Evolutionary conservation across 2,329 filamentous ascomycete genomes (phyloP).

Genomic region (Colletotrichum liaoningense): DNA sequence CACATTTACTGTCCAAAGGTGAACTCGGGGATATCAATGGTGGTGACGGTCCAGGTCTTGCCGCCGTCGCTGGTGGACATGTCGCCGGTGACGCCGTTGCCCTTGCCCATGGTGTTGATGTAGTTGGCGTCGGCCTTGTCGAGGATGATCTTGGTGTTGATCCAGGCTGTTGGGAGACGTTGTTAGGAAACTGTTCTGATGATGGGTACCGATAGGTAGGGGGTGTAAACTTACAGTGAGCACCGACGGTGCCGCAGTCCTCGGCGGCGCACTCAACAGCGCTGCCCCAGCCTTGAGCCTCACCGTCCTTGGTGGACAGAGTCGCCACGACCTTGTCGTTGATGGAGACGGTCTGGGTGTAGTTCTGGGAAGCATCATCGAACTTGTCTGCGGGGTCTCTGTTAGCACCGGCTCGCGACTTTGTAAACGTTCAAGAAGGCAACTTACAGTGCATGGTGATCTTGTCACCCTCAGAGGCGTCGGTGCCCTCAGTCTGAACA

Average conservation of each 20-base stretch:
- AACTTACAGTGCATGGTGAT: conserved; percentile 33
- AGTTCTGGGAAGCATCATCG: conserved; percentile 27
- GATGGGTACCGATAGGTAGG: neutral
- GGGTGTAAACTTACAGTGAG: conserved; percentile 12
- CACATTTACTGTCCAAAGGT: conserved; percentile 23
- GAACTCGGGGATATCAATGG: conserved; percentile 31
- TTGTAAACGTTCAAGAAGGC: too few species aligned
- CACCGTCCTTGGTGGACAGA: conserved; percentile 55
- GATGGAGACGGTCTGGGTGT: conserved; percentile 32
- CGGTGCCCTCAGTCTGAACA: conserved; percentile 24
- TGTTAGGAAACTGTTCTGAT: neutral
- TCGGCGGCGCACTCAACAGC: conserved; percentile 75
- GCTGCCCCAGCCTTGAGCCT: conserved; percentile 56
- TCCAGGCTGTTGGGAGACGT: conserved; percentile 2
- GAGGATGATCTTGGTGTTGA: conserved; percentile 33
- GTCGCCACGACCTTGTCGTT: conserved; percentile 48
- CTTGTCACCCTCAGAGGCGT: conserved; percentile 22
- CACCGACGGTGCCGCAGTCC: conserved; percentile 70
- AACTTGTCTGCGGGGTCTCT: conserved; percentile 6
- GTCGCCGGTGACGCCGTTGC: conserved; percentile 28
- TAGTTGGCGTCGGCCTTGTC: conserved; percentile 32
- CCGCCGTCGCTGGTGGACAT: conserved; percentile 28
- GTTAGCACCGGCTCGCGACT: neutral
- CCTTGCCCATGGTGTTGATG: conserved; percentile 30
- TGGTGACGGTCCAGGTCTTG: conserved; percentile 28